Evolutionary conservation across 805 yeast genomes (phyloP), one percentile per base, ranked within the genome.

Genomic region (Starmerella powellii): DNA sequence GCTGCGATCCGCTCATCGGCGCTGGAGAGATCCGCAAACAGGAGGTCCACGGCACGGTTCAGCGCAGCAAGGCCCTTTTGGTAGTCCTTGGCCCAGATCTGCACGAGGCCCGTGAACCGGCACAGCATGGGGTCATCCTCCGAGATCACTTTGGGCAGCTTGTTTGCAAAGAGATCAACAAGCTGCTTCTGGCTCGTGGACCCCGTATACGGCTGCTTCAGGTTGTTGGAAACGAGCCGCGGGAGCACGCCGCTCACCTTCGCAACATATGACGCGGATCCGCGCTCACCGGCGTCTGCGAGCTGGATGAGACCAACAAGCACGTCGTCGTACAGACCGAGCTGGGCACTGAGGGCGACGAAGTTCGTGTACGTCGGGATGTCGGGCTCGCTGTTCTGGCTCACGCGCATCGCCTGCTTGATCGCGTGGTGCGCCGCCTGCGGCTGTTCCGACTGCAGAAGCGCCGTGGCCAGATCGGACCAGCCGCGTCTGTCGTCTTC

Each of bases 351-450:
- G 18, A 88, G 88, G 23, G 76, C 66, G 56, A 84, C 64, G 54
- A 76, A 85, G 58, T 91, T 91, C 54, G 85, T 91, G 81, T 88
- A 87, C 27, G 91, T 76, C 53, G 82, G 74, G 95, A 96, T 83
- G 38, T 87, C 82, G 41, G 73, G 73, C 51, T 74, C 76, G 11
- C 70, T 67, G 36, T 76, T 78, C 28, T 39, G 48, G 29, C 85
- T 79, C 26, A 70, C 69, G 31, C 79, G 65, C 16, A 83, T 70
- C 0, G 97, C 95, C 49, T 76, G 76, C 55, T 80, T 76, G 52
- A 88, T 66, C 1, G 98, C 95, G 48, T 74, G 76, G 56, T 83
- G 79, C 0, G 97, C 94, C 51, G 85, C 94, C 48, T 73, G 71
- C 17, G 72, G 60, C 59, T 82, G 81, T 40, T 72, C 78, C 40